Evolutionary conservation across 1,139 yeast species (phyloP), one percentile per base, ranked within the genome.

Genomic region (Diutina rugosa): DNA sequence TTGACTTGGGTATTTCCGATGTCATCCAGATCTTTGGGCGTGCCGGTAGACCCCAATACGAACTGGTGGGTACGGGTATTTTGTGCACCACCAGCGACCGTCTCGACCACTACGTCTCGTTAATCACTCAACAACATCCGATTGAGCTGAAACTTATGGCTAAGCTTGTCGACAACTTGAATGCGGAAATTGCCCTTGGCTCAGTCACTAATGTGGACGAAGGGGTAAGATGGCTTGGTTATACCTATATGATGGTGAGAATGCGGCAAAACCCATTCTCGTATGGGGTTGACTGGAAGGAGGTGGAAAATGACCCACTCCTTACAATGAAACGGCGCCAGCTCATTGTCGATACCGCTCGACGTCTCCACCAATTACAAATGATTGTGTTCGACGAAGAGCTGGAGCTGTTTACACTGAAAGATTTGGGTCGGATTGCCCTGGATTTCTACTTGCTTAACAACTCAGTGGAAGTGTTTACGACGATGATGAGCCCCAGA

Each of bases 11-110:
- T 1, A 91, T 95, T 26, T 87, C 97, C 0, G 99, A 95, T 71
- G 97, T 95, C 46, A 87, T 95, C 60, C 99, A 95, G 72, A 95
- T 95, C 63, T 93, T 95, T 72, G 99, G 99, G 63, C 88, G 99
- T 74, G 99, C 99, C 48, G 99, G 99, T 72, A 84, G 99, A 72
- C 99, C 99, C 0, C 99, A 95, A 63, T 95, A 83, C 70, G 97
- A 95, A 64, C 82, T 81, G 58, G 86, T 80, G 66, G 99, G 99
- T 75, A 88, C 93, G 1, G 98, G 98, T 73, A 85, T 90, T 48
- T 74, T 95, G 56, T 84, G 95, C 67, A 93, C 99, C 0, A 79
- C 96, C 0, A 78, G 81, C 60, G 98, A 91, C 65, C 76, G 82
- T 57, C 71, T 95, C 32, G 96, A 90, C 62, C 96, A 90, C 64